Percentiles rank a stretch among this genome's conserved stretches.
Evolutionary conservation across 2,329 filamentous ascomycete genomes (phyloP).

Genomic region (Monosporascus sp.): DNA sequence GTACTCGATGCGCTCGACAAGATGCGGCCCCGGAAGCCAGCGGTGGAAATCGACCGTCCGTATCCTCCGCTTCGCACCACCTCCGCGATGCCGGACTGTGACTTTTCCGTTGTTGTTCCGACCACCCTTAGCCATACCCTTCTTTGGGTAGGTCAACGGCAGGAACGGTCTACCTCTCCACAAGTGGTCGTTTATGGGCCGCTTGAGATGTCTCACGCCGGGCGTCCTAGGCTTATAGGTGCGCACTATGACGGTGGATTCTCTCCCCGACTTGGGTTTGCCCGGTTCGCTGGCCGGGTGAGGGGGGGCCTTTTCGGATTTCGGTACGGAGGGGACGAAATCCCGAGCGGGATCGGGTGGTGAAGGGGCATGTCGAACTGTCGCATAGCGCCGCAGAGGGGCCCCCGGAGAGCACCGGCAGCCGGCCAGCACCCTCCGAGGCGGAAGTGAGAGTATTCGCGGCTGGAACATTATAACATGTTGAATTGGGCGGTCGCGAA

Average conservation of each 20-base stretch:
- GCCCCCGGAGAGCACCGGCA: constrained; percentile 16
- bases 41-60: constrained; percentile 86
- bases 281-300: constrained; percentile 7
- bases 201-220: constrained; percentile 83
- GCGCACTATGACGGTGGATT: constrained; percentile 52
- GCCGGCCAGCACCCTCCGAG: constrained; percentile 20
- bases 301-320: constrained; percentile 9
- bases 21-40: constrained; percentile 71
- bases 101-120: constrained; percentile 82
- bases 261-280: constrained; percentile 11
- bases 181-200: constrained; percentile 92
- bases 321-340: constrained; percentile 10
- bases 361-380: constrained; percentile 13
- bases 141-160: constrained; percentile 83
- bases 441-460: constrained; percentile 22
- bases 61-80: constrained; percentile 87
- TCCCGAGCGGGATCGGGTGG: constrained; percentile 12
- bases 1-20: constrained; percentile 92
- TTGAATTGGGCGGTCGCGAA: constrained; percentile 3
- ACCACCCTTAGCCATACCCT: constrained; percentile 87
- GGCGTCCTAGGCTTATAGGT: constrained; percentile 93
- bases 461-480: constrained; percentile 28
- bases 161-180: constrained; percentile 88
- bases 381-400: constrained; percentile 24
- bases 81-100: constrained; percentile 86